A percentile compares a stretch with the other conserved stretches of the same genome.
Evolutionary conservation across 192 early-diverging fungal species (phyloP).

Genomic region (Linnemannia zychae): DNA sequence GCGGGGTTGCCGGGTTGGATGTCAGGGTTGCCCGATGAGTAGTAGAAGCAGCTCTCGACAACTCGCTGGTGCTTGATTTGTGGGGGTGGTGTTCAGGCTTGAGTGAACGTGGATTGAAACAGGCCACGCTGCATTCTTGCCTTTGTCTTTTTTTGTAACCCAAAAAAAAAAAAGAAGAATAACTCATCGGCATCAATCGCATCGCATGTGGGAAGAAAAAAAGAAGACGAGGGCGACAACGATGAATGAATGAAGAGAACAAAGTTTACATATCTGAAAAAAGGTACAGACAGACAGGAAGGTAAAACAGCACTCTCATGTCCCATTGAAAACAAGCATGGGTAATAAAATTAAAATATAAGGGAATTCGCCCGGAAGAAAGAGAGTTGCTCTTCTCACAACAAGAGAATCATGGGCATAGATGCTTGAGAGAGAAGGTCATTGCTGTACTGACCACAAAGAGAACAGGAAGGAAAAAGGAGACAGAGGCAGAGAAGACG

Average conservation of each 20-base stretch:
- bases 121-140: neutral
- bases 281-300: neutral
- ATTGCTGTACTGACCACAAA: neutral
- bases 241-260: neutral
- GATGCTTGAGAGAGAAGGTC: neutral
- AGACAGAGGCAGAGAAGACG: neutral
- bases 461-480: neutral
- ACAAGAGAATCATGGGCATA: neutral
- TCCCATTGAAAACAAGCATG: neutral
- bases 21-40: neutral
- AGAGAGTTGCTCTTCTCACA: neutral
- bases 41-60: too few species aligned
- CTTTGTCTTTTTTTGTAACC: neutral
- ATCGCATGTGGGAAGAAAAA: conserved; percentile 1
- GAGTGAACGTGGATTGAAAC: neutral
- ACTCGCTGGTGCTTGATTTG: neutral
- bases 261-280: neutral
- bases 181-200: neutral
- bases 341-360: neutral
- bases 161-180: neutral
- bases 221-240: too few species aligned
- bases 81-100: neutral
- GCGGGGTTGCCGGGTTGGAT: neutral
- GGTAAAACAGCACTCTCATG: neutral
- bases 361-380: neutral